A percentile compares a stretch with the other conserved stretches of the same genome.
Evolutionary conservation across 2,329 filamentous ascomycete genomes (phyloP).

Genomic region (Sordariomycetes sp.): DNA sequence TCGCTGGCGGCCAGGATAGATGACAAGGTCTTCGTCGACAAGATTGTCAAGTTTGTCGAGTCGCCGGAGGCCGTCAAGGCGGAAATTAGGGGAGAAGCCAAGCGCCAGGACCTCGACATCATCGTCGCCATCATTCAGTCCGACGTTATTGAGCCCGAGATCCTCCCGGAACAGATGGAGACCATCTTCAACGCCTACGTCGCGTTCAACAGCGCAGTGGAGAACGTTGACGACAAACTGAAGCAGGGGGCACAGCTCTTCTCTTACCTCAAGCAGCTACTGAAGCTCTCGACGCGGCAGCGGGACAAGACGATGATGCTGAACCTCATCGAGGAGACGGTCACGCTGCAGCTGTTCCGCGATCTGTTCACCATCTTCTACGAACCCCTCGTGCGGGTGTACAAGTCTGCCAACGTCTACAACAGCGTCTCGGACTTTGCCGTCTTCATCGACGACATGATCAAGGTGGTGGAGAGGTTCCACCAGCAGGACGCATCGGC

Average conservation of each 20-base stretch:
- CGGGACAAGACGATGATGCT: constrained; percentile 98
- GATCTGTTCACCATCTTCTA: constrained; percentile 99
- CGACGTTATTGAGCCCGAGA: constrained; percentile 57
- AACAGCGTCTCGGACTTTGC: constrained; percentile 95
- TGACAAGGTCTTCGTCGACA: constrained; percentile 66
- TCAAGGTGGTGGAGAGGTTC: constrained; percentile 57
- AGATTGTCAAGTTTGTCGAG: constrained; percentile 69
- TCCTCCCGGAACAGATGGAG: constrained; percentile 64
- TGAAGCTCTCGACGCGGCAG: constrained; percentile 84
- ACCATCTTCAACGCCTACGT: constrained; percentile 90
- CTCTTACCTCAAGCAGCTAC: constrained; percentile 83
- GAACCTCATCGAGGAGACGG: constrained; percentile 85
- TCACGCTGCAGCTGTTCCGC: constrained; percentile 90
- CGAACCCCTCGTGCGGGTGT: constrained; percentile 89
- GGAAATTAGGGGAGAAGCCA: constrained; percentile 60
- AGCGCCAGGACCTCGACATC: constrained; percentile 63
- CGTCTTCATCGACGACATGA: constrained; percentile 83
- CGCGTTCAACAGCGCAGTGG: constrained; percentile 88
- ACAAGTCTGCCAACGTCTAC: constrained; percentile 98
- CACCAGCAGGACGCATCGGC: constrained; percentile 71
- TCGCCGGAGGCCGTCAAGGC: constrained; percentile 64
- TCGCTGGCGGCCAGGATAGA: constrained; percentile 62
- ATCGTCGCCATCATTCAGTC: constrained; percentile 76
- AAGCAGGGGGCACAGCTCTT: constrained; percentile 85
- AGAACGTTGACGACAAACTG: constrained; percentile 84